Evolutionary conservation across 2,329 filamentous ascomycete genomes (phyloP).

Genomic region (Botryotinia globosa): DNA sequence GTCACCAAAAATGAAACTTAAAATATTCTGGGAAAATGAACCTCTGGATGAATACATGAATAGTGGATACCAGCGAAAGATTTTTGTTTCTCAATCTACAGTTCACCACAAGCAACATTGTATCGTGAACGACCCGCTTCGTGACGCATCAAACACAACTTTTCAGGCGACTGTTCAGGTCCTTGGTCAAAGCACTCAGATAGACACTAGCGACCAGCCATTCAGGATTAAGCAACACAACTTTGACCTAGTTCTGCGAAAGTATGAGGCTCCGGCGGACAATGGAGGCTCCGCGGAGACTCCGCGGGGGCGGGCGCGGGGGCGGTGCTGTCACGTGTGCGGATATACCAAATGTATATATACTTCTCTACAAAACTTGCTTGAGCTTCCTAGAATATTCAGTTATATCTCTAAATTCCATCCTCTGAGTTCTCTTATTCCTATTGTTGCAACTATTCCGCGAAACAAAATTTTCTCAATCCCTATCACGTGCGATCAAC

Average conservation of each 20-base stretch:
- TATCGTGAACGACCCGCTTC: not conserved
- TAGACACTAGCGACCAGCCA: not conserved
- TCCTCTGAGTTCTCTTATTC: rapidly evolving
- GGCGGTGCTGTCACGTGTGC: not conserved
- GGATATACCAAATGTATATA: not conserved
- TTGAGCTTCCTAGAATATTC: not conserved
- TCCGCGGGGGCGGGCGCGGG: not conserved
- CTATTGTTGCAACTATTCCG: not conserved
- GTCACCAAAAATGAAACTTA: not conserved
- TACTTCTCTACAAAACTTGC: not conserved
- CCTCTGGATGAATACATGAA: not conserved
- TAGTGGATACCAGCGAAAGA: not conserved
- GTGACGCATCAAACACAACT: not conserved
- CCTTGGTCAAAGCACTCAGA: too few relatives aligned
- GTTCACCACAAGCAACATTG: not conserved
- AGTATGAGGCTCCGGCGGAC: not conserved
- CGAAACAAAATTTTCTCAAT: not conserved
- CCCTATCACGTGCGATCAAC: not conserved
- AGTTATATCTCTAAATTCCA: rapidly evolving
- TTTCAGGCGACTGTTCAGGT: not conserved
- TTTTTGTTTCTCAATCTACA: not conserved
- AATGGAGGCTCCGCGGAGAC: not conserved
- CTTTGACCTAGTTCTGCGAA: not conserved
- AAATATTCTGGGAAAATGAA: not conserved
- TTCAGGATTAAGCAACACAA: not conserved